These are phyloP conservation scores for Phytophthora brassicae DNA, from an alignment of 352 stramenopile genomes.

Conservation along the genomic window DNA sequence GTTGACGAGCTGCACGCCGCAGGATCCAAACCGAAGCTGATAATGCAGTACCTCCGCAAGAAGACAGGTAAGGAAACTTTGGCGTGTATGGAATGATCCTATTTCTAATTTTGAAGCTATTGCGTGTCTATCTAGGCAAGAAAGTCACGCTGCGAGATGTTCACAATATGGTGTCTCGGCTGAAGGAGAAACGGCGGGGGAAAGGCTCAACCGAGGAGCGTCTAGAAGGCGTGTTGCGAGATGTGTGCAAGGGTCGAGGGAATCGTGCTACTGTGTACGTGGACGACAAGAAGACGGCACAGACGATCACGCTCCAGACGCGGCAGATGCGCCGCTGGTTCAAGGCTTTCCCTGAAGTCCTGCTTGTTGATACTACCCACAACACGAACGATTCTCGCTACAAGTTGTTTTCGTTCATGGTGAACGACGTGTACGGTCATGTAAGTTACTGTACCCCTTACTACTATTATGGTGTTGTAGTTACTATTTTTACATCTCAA, in stretches of 20 bases:
- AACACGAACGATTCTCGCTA: slow-evolving; percentile 6
- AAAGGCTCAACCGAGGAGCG: not conserved
- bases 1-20: too few relatives aligned
- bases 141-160: slow-evolving; percentile 6
- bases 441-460: slow-evolving; percentile 1
- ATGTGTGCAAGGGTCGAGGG: not conserved
- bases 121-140: slow-evolving; percentile 4
- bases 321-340: slow-evolving; percentile 10
- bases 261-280: slow-evolving; percentile 4
- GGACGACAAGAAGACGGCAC: not conserved
- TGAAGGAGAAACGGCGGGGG: not conserved
- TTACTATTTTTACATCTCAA: not conserved
- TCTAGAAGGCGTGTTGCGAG: not conserved
- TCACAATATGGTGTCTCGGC: slow-evolving; percentile 4
- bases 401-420: slow-evolving; percentile 22
- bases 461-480: not conserved
- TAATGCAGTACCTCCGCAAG: slow-evolving; percentile 3
- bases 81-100: not conserved
- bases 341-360: slow-evolving; percentile 11
- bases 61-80: not conserved
- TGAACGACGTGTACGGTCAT: slow-evolving; percentile 5
- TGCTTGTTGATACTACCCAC: slow-evolving; percentile 4
- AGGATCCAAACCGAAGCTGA: slow-evolving; percentile 3
- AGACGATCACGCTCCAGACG: slow-evolving; percentile 12
- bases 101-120: not conserved